These are phyloP conservation scores for Phaffia rhodozyma DNA, from an alignment of 1,284 basidiomycete genomes.

Conservation along the genomic window DNA sequence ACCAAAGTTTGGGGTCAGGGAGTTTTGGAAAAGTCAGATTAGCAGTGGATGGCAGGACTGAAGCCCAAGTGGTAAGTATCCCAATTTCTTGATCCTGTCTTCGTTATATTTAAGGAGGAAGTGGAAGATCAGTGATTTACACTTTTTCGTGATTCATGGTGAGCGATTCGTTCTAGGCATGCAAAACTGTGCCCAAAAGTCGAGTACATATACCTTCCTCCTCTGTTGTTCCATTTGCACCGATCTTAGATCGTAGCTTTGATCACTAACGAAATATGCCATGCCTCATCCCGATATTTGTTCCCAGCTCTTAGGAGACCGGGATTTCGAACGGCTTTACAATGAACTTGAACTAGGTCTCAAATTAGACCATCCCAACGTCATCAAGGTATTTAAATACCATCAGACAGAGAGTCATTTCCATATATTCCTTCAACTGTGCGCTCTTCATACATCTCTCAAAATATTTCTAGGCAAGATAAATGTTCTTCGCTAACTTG, in stretches of 20 bases:
- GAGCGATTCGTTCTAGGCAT: neutral
- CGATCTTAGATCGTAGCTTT: too few species aligned
- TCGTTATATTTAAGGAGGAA: neutral
- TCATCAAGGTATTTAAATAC: slow-evolving; percentile 1
- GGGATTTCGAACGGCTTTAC: slow-evolving; percentile 3
- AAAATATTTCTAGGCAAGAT: too few species aligned
- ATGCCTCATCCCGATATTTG: neutral
- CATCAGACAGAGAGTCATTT: neutral
- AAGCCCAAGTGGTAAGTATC: slow-evolving; percentile 7
- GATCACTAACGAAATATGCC: neutral
- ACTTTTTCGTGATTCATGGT: neutral
- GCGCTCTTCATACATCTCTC: neutral
- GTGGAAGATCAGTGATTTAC: neutral
- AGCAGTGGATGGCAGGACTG: neutral
- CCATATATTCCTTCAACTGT: slow-evolving; percentile 9
- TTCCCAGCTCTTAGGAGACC: neutral
- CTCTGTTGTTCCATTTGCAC: neutral
- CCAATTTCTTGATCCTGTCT: neutral
- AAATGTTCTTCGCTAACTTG: neutral
- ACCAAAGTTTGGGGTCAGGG: slow-evolving; percentile 7
- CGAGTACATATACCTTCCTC: neutral
- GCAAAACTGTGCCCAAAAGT: slow-evolving; percentile 2
- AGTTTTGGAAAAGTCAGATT: slow-evolving; percentile 13
- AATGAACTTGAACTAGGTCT: slow-evolving; percentile 13
- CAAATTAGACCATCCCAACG: slow-evolving; percentile 5